Evolutionary conservation across 2,329 filamentous ascomycete genomes (phyloP).

Genomic region (Colletotrichum acutatum): DNA sequence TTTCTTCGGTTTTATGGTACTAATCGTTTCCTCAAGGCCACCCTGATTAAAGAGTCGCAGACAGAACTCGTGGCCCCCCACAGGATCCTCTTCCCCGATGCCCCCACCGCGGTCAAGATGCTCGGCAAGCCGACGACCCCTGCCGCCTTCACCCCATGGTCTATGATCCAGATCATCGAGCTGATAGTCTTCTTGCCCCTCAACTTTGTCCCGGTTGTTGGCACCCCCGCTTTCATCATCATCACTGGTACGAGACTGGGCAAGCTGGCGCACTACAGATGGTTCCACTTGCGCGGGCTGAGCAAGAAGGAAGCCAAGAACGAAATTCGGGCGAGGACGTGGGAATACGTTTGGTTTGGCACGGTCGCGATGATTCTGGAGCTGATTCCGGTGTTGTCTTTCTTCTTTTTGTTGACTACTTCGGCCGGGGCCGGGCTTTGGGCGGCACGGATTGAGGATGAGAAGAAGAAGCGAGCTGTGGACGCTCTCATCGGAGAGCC

Average conservation of each 20-base stretch:
- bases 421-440: slow-evolving; percentile 88
- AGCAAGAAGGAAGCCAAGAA: slow-evolving; percentile 78
- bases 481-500: slow-evolving; percentile 38
- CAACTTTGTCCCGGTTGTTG: slow-evolving; percentile 87
- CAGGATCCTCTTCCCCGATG: slow-evolving; percentile 73
- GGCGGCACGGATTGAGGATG: slow-evolving; percentile 81
- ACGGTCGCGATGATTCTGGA: slow-evolving; percentile 85
- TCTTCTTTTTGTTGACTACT: slow-evolving; percentile 92
- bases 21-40: slow-evolving; percentile 58
- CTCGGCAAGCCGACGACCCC: slow-evolving; percentile 83
- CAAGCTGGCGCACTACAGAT: slow-evolving; percentile 90
- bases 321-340: slow-evolving; percentile 74
- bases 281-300: slow-evolving; percentile 83
- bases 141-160: slow-evolving; percentile 89
- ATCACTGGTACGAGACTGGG: slow-evolving; percentile 89
- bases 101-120: slow-evolving; percentile 78
- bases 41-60: slow-evolving; percentile 79
- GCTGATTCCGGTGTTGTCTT: slow-evolving; percentile 89
- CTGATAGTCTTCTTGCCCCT: slow-evolving; percentile 83
- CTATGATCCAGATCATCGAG: slow-evolving; percentile 88
- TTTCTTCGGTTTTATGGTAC: neutral
- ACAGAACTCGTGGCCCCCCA: slow-evolving; percentile 75
- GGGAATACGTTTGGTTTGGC: slow-evolving; percentile 95
- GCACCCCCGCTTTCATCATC: slow-evolving; percentile 86
- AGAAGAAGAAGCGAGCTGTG: slow-evolving; percentile 46